Evolutionary conservation across 495 filamentous ascomycete genomes (phyloP).

Genomic region (Thozetella sp.): DNA sequence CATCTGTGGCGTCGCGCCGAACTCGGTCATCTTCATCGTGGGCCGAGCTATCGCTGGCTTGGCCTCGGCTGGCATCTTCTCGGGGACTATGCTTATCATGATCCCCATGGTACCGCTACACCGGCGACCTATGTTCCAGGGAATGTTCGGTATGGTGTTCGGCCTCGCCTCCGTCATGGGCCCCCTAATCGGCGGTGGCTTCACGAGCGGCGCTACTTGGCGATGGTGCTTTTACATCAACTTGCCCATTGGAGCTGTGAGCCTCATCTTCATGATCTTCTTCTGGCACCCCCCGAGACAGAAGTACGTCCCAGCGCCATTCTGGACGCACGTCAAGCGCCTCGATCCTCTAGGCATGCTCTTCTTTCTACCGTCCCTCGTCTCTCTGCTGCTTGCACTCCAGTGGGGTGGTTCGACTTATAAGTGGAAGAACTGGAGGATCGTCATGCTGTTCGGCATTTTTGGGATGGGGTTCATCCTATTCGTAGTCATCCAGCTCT

Average conservation of each 20-base stretch:
- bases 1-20: constrained; percentile 64
- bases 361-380: constrained; percentile 71
- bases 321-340: constrained; percentile 45
- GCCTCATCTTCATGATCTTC: constrained; percentile 46
- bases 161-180: constrained; percentile 50
- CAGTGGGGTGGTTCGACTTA: constrained; percentile 85
- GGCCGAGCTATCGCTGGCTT: constrained; percentile 65
- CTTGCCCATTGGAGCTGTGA: constrained; percentile 58
- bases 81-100: constrained; percentile 57
- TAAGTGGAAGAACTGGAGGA: constrained; percentile 64
- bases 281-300: constrained; percentile 44
- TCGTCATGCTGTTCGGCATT: constrained; percentile 70
- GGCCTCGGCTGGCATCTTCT: constrained; percentile 56
- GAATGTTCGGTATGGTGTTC: constrained; percentile 58
- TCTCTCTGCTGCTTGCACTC: constrained; percentile 75
- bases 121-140: constrained; percentile 55
- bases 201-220: constrained; percentile 49
- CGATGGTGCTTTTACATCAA: constrained; percentile 69
- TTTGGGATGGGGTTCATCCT: constrained; percentile 60
- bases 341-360: constrained; percentile 73
- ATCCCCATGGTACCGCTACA: constrained; percentile 57
- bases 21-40: constrained; percentile 58
- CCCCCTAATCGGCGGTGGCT: constrained; percentile 50
- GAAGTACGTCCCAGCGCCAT: constrained; percentile 27
- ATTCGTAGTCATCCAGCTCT: constrained; percentile 69